phyloP scores from a whole-genome alignment of 306 rosid genomes.

The Trifolium repens region DNA sequence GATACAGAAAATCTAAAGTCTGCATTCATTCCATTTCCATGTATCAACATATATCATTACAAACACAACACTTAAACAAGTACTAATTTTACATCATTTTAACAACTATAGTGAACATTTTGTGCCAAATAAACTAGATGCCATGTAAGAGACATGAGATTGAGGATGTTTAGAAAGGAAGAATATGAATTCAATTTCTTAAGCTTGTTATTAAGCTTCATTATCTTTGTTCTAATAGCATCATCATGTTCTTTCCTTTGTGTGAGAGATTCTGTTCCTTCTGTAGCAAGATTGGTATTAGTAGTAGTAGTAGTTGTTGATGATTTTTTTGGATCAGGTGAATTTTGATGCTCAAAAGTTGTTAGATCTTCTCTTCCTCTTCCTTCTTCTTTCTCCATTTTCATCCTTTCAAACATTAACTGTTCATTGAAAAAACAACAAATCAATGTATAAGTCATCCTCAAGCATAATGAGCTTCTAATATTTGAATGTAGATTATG shows the following conservation, averaged over 20 bases:
- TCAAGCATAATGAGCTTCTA: neutral
- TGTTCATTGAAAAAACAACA: neutral
- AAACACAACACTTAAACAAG: constrained; percentile 1
- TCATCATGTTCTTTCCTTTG: constrained; percentile 39
- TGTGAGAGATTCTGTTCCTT: neutral
- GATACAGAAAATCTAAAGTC: neutral
- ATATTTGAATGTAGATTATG: neutral
- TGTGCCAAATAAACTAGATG: constrained; percentile 68
- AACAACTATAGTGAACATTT: constrained; percentile 33
- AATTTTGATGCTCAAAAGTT: neutral
- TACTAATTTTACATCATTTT: neutral
- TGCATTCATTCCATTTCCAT: neutral
- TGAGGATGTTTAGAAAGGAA: constrained; percentile 57
- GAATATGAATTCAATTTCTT: constrained; percentile 71
- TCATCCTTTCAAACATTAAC: constrained; percentile 81
- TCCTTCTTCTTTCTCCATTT: constrained; percentile 79
- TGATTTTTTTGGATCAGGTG: constrained; percentile 36
- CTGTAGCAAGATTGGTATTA: neutral
- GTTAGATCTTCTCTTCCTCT: constrained; percentile 54
- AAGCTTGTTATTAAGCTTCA: constrained; percentile 55
- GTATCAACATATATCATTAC: constrained; percentile 29
- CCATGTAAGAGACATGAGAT: constrained; percentile 72
- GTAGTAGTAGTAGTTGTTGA: constrained; percentile 8
- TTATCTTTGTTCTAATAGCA: constrained; percentile 43
- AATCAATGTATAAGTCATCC: neutral